Percentiles rank a stretch among this genome's conserved stretches.
phyloP scores from a whole-genome alignment of 441 rosid genomes.

The Rhodomyrtus psidioides region DNA sequence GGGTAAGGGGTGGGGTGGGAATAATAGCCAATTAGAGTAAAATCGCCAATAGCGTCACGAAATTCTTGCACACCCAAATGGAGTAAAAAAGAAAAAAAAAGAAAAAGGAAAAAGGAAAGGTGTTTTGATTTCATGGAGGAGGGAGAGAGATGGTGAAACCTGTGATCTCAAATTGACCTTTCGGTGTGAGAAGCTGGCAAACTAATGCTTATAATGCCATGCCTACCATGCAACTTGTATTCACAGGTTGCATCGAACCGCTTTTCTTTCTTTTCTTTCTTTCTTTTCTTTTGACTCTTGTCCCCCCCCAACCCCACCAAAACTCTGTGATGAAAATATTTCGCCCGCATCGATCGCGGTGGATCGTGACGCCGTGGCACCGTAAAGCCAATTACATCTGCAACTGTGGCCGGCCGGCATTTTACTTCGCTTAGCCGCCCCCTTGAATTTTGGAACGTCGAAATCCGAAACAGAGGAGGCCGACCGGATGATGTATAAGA shows the following conservation, averaged over 20 bases:
- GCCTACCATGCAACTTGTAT: background rate
- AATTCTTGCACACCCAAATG: constrained; percentile 42
- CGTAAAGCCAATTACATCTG: background rate
- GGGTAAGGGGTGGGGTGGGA: constrained; percentile 6
- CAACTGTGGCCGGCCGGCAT: rapidly evolving
- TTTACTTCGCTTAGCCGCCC: too few relatives aligned
- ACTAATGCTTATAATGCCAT: constrained; percentile 1
- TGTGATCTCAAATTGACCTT: constrained; percentile 41
- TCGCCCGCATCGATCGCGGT: background rate
- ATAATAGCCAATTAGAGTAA: constrained; percentile 10
- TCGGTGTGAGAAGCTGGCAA: constrained; percentile 25
- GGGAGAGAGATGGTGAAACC: constrained; percentile 23
- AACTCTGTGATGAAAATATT: too few relatives aligned
- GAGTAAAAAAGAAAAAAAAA: constrained; percentile 1
- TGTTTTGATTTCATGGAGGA: constrained; percentile 15
- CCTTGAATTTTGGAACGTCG: too few relatives aligned
- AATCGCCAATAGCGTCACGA: constrained; percentile 40
- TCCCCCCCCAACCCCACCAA: too few relatives aligned
- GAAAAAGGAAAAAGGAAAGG: background rate
- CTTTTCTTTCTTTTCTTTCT: background rate
- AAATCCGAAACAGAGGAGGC: too few relatives aligned
- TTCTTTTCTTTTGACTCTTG: background rate
- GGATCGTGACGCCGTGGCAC: background rate
- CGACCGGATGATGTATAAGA: too few relatives aligned
- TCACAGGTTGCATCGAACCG: background rate